phyloP scores from a whole-genome alignment of 495 filamentous ascomycete genomes.

The Podospora sp. region DNA sequence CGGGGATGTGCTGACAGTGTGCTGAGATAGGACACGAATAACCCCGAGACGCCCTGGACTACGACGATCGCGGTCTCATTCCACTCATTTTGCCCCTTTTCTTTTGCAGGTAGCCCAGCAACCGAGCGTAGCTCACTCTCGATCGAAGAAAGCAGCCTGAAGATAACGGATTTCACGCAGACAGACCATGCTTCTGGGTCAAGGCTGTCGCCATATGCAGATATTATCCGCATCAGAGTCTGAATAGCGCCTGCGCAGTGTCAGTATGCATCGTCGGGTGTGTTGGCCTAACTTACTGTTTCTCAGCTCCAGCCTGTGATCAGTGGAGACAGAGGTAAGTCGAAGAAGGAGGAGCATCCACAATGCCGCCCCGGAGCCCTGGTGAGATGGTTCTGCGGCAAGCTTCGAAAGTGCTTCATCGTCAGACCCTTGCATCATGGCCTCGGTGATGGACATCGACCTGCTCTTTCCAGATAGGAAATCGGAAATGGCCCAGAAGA shows the following conservation, averaged over 20 bases:
- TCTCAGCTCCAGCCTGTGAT: conserved; percentile 79
- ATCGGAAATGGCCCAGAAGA: conserved; percentile 94
- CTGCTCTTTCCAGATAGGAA: conserved; percentile 63
- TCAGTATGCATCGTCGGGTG: not conserved
- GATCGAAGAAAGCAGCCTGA: conserved; percentile 68
- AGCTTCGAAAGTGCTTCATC: conserved; percentile 53
- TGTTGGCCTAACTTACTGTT: conserved; percentile 60
- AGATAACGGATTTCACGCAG: conserved; percentile 78
- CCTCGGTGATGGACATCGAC: conserved; percentile 49
- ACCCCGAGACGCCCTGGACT: conserved; percentile 65
- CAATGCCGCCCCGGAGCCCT: conserved; percentile 62
- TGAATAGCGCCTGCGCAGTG: conserved; percentile 66
- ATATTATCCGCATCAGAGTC: conserved; percentile 87
- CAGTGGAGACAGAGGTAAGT: conserved; percentile 73
- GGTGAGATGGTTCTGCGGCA: conserved; percentile 51
- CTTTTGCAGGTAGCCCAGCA: conserved; percentile 34
- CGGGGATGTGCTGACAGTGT: conserved; percentile 56
- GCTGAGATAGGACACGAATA: conserved; percentile 70
- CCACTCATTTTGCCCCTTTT: conserved; percentile 59
- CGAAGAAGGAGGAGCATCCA: conserved; percentile 86
- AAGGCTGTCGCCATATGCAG: conserved; percentile 83
- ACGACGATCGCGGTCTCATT: conserved; percentile 76
- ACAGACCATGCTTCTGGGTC: conserved; percentile 78
- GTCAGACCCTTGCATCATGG: conserved; percentile 53
- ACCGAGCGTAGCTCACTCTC: conserved; percentile 47